These are phyloP conservation scores for Magnusiomyces sp. DNA, from an alignment of 1,139 yeast species.

Conservation along the genomic window DNA sequence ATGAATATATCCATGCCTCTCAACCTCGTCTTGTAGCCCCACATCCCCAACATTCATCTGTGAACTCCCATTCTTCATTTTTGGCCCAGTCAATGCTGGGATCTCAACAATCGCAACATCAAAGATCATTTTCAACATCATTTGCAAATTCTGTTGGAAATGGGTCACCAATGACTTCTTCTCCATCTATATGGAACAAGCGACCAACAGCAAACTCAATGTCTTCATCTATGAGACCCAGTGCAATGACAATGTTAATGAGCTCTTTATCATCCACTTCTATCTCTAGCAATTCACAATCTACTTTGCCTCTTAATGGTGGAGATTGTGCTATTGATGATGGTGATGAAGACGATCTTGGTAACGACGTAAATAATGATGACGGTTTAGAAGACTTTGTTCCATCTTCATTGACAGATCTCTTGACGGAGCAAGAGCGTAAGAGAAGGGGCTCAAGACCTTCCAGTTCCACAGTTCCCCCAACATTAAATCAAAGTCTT, in stretches of 20 bases:
- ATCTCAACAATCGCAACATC: not conserved
- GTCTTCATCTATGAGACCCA: constrained; percentile 10
- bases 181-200: constrained; percentile 8
- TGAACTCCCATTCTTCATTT: not conserved
- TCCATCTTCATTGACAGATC: constrained; percentile 64
- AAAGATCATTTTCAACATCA: constrained; percentile 6
- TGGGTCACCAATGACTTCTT: constrained; percentile 5
- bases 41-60: constrained; percentile 1
- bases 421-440: constrained; percentile 72
- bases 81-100: not conserved
- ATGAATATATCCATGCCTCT: not conserved
- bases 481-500: not conserved
- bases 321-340: constrained; percentile 17
- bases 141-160: not conserved
- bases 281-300: not conserved
- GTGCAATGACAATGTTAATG: constrained; percentile 10
- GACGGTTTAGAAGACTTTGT: constrained; percentile 54
- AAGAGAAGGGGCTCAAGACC: constrained; percentile 56
- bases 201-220: constrained; percentile 4
- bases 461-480: constrained; percentile 10
- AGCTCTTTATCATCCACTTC: constrained; percentile 7
- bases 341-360: constrained; percentile 34
- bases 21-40: not conserved
- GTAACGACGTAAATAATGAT: constrained; percentile 37
- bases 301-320: not conserved